phyloP scores from a whole-genome alignment of 352 stramenopile genomes.

The Phytopythium kandeliae region DNA sequence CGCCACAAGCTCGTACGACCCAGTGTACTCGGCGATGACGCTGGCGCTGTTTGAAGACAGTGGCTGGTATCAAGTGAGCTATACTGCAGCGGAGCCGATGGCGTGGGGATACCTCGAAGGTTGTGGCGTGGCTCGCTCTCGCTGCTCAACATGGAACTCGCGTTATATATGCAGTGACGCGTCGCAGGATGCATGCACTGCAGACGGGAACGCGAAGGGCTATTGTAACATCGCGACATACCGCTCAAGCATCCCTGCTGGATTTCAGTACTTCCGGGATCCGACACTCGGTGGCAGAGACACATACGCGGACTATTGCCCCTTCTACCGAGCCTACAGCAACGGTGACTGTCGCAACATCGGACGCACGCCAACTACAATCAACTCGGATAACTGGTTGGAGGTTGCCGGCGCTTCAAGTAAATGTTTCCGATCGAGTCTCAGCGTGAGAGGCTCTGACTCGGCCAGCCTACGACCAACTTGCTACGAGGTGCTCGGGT shows the following conservation, averaged over 20 bases:
- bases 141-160: conserved; percentile 63
- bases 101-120: conserved; percentile 73
- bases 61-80: conserved; percentile 77
- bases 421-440: conserved; percentile 70
- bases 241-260: conserved; percentile 55
- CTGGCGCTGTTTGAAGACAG: conserved; percentile 77
- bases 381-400: conserved; percentile 39
- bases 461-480: conserved; percentile 25
- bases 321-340: conserved; percentile 70
- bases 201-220: conserved; percentile 62
- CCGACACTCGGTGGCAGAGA: conserved; percentile 46
- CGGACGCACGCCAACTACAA: conserved; percentile 28
- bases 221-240: conserved; percentile 75
- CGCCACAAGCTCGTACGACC: conserved; percentile 65
- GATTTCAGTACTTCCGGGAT: conserved; percentile 81
- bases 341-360: conserved; percentile 73
- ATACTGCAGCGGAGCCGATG: conserved; percentile 46
- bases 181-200: conserved; percentile 42
- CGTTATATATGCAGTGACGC: conserved; percentile 57
- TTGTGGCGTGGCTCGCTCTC: conserved; percentile 49
- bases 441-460: conserved; percentile 37
- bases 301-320: conserved; percentile 74
- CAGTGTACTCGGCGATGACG: conserved; percentile 67
- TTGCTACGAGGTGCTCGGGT: conserved; percentile 59
- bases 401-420: conserved; percentile 44